These are phyloP conservation scores for Boletus subcaerulescens DNA, from an alignment of 768 basidiomycete species.

Conservation along the genomic window DNA sequence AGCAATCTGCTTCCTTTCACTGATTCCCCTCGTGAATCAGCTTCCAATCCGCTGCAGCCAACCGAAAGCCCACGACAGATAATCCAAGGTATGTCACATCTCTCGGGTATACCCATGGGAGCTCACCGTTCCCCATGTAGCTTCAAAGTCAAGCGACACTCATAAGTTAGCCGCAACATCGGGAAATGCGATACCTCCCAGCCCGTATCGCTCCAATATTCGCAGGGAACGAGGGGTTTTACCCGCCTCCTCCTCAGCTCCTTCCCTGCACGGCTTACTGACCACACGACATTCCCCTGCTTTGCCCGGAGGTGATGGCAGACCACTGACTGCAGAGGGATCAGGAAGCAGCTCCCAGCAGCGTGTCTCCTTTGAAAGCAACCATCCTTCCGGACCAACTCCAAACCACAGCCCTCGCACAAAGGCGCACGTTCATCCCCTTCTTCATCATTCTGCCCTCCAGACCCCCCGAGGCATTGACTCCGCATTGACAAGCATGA, in stretches of 20 bases:
- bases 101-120: neutral
- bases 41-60: constrained; percentile 4
- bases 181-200: constrained; percentile 33
- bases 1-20: constrained; percentile 9
- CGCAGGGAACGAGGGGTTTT: constrained; percentile 34
- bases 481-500: constrained; percentile 6
- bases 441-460: constrained; percentile 17
- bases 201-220: constrained; percentile 30
- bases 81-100: constrained; percentile 11
- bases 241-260: constrained; percentile 42
- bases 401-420: constrained; percentile 28
- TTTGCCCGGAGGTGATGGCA: constrained; percentile 13
- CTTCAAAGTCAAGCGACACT: constrained; percentile 1
- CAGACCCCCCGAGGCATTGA: constrained; percentile 7
- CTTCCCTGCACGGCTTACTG: constrained; percentile 34
- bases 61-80: neutral
- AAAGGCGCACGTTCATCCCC: constrained; percentile 34
- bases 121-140: constrained; percentile 5
- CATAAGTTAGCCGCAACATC: constrained; percentile 45
- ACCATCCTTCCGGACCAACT: constrained; percentile 35
- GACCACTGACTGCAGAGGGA: constrained; percentile 34
- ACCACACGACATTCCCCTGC: constrained; percentile 19
- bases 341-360: constrained; percentile 48
- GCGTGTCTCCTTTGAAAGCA: constrained; percentile 51
- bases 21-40: constrained; percentile 18